phyloP scores from a whole-genome alignment of 345 rosid genomes.

The Durio zibethinus region DNA sequence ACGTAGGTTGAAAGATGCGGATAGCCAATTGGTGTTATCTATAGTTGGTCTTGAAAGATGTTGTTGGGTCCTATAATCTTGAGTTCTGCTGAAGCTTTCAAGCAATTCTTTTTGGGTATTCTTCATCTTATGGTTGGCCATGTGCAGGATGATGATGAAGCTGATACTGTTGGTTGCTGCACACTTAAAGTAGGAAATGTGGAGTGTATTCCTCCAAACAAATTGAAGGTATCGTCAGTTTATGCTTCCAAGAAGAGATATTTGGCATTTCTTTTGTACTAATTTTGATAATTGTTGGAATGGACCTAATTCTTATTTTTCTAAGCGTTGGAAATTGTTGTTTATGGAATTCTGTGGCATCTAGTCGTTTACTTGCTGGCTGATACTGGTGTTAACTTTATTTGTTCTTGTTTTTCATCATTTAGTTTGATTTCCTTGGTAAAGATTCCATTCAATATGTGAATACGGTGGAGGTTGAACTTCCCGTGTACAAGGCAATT shows the following conservation, averaged over 20 bases:
- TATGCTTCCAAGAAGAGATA: not conserved
- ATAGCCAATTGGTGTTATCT: not conserved
- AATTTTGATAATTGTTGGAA: not conserved
- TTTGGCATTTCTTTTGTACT: not conserved
- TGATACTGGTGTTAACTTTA: not conserved
- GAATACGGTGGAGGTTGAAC: conserved; percentile 88
- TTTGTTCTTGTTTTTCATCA: conserved; percentile 21
- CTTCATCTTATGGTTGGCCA: conserved; percentile 21
- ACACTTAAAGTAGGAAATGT: conserved; percentile 94
- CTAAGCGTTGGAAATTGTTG: conserved; percentile 3
- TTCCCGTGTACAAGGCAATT: conserved; percentile 90
- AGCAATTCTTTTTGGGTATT: not conserved
- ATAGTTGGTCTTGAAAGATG: not conserved
- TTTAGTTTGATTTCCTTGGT: conserved; percentile 99
- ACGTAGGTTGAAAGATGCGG: not conserved
- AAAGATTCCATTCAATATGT: conserved; percentile 94
- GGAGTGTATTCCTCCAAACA: conserved; percentile 72
- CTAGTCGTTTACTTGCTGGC: not conserved
- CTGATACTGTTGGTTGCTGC: conserved; percentile 99
- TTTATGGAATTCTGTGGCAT: not conserved
- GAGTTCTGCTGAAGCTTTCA: not conserved
- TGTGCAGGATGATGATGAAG: conserved; percentile 97
- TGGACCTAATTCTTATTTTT: not conserved
- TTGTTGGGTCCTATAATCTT: not conserved
- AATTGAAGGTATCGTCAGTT: conserved; percentile 55